These are phyloP conservation scores for Aspergillus ochraceoroseus DNA, from an alignment of 2,329 filamentous ascomycete species.

Conservation along the genomic window DNA sequence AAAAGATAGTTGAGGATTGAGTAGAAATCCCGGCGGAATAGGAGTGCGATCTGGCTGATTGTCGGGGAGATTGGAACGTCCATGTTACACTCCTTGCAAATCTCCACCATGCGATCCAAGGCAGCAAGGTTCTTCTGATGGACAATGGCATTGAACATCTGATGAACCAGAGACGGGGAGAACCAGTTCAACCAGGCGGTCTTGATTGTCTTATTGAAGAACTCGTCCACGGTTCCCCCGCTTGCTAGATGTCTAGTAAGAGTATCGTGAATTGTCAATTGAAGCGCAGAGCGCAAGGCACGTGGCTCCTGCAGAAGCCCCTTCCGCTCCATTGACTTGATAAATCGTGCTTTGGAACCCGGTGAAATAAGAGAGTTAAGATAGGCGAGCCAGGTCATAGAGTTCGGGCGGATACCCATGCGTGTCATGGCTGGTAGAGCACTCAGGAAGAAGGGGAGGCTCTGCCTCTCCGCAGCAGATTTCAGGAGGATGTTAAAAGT, in stretches of 20 bases:
- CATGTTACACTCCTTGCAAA: slow-evolving; percentile 30
- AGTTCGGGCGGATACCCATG: slow-evolving; percentile 37
- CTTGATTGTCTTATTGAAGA: slow-evolving; percentile 37
- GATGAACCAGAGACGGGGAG: slow-evolving; percentile 32
- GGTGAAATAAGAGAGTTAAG: slow-evolving; percentile 29
- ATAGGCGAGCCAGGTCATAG: slow-evolving; percentile 43
- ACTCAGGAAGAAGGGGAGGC: slow-evolving; percentile 39
- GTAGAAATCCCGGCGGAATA: slow-evolving; percentile 26
- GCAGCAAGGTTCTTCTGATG: slow-evolving; percentile 25
- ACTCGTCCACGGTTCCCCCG: slow-evolving; percentile 33
- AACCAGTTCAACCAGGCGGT: slow-evolving; percentile 39
- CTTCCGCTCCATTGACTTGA: slow-evolving; percentile 31
- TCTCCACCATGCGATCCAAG: slow-evolving; percentile 29
- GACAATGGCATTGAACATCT: slow-evolving; percentile 36
- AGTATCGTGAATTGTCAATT: slow-evolving; percentile 31
- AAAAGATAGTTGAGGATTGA: slow-evolving; percentile 24
- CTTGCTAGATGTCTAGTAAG: slow-evolving; percentile 33
- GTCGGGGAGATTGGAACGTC: slow-evolving; percentile 24
- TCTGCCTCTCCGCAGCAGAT: slow-evolving; percentile 34
- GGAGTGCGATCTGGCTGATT: slow-evolving; percentile 29
- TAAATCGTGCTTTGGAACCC: slow-evolving; percentile 27
- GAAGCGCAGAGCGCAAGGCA: slow-evolving; percentile 26
- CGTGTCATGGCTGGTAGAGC: slow-evolving; percentile 40
- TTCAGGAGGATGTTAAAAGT: slow-evolving; percentile 46
- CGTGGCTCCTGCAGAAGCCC: slow-evolving; percentile 28